Evolutionary conservation across 139 green algal species (phyloP).

Genomic region (Chlorella vulgaris): DNA sequence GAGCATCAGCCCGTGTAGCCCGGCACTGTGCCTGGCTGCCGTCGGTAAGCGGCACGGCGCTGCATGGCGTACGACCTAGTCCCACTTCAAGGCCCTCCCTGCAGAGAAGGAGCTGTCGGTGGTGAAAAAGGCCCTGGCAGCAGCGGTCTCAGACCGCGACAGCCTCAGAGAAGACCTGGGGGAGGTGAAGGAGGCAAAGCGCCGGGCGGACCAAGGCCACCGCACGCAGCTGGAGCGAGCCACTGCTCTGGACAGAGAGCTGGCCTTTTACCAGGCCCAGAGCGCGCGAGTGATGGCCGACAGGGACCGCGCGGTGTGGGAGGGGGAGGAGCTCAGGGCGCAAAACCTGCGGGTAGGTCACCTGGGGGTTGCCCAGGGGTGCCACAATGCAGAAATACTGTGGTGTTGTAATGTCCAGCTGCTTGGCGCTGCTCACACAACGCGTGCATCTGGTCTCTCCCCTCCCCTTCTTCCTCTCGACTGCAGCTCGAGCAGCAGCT

Average conservation of each 20-base stretch:
- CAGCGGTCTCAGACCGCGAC: constrained; percentile 35
- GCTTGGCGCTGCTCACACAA: no score
- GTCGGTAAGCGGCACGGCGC: background rate
- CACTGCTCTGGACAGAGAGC: constrained; percentile 44
- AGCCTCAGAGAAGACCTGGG: constrained; percentile 42
- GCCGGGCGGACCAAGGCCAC: constrained; percentile 31
- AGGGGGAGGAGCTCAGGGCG: constrained; percentile 45
- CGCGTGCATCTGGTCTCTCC: background rate
- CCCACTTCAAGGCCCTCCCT: background rate
- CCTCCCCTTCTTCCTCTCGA: background rate
- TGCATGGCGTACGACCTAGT: background rate
- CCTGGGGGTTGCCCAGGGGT: no score
- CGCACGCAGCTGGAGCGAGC: constrained; percentile 23
- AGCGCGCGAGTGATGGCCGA: constrained; percentile 25
- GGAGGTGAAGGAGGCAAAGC: constrained; percentile 35
- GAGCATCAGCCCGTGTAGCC: background rate
- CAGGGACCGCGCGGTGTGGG: constrained; percentile 27
- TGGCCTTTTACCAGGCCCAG: constrained; percentile 51
- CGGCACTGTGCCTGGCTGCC: background rate
- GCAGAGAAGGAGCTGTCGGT: constrained; percentile 43
- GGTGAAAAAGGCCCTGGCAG: background rate
- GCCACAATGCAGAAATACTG: background rate
- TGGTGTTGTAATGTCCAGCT: background rate
- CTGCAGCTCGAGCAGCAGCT: constrained; percentile 33
- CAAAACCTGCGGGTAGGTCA: constrained; percentile 22